Evolutionary conservation across 1,284 basidiomycete species (phyloP).

Genomic region (Hemileia vastatrix): DNA sequence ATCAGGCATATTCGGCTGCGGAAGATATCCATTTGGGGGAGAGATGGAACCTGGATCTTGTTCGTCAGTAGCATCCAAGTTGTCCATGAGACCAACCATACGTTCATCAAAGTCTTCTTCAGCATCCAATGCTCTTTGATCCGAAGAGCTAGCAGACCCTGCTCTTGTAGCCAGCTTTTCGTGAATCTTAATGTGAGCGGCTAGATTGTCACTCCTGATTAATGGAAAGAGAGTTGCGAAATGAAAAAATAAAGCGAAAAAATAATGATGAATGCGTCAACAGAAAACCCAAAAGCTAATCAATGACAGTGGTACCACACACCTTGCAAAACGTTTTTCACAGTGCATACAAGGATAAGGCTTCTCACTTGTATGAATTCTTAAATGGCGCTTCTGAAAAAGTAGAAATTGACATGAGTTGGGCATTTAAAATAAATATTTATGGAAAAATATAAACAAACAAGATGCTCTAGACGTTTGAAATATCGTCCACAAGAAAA

Average conservation of each 20-base stretch:
- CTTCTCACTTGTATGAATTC: conserved; percentile 79
- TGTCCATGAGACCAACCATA: conserved; percentile 15
- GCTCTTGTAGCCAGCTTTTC: conserved; percentile 36
- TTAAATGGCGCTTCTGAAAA: conserved; percentile 58
- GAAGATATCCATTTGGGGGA: conserved; percentile 9
- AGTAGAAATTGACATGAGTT: not conserved
- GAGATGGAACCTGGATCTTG: conserved; percentile 13
- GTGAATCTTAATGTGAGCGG: conserved; percentile 71
- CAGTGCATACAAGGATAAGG: conserved; percentile 66
- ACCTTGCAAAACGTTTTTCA: conserved; percentile 55
- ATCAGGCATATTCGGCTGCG: conserved; percentile 4
- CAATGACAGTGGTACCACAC: not conserved
- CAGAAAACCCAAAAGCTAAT: not conserved
- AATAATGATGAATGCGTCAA: too few relatives aligned
- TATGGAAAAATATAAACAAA: not conserved
- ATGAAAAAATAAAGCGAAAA: too few relatives aligned
- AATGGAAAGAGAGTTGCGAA: not conserved
- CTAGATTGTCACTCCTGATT: conserved; percentile 72
- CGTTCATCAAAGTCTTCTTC: conserved; percentile 21
- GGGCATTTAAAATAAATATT: not conserved
- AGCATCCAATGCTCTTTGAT: conserved; percentile 20
- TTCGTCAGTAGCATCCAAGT: conserved; percentile 15
- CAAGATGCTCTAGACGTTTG: conserved; percentile 76
- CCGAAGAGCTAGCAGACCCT: conserved; percentile 20
- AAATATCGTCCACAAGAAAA: conserved; percentile 70